phyloP scores from a whole-genome alignment of 2,329 filamentous ascomycete species.

The Penicillium olsonii region DNA sequence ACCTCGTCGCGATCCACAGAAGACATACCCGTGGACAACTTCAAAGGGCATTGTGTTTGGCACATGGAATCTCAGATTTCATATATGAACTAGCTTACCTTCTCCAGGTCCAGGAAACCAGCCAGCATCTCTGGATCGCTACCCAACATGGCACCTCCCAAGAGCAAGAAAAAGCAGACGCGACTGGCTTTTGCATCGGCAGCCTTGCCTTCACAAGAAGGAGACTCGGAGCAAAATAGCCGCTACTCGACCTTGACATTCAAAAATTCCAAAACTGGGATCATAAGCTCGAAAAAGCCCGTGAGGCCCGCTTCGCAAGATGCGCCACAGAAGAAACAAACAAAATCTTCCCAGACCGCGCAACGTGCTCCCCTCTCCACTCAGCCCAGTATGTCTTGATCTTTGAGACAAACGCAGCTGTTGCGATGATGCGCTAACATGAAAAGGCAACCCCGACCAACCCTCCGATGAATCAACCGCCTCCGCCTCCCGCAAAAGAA shows the following conservation, averaged over 20 bases:
- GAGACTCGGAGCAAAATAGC: conserved; percentile 24
- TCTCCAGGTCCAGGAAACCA: not conserved
- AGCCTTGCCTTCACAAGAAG: conserved; percentile 21
- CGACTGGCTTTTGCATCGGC: conserved; percentile 44
- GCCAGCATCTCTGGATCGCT: not conserved
- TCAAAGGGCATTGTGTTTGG: no score
- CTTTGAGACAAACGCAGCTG: not conserved
- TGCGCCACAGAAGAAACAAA: not conserved
- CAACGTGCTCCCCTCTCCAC: not conserved
- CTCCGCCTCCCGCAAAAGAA: conserved; percentile 10
- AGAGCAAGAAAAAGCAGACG: conserved; percentile 42
- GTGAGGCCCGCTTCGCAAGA: conserved; percentile 3
- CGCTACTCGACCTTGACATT: conserved; percentile 38
- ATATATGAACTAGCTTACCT: not conserved
- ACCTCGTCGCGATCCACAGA: conserved; percentile 9
- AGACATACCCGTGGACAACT: no score
- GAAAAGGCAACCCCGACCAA: conserved; percentile 1
- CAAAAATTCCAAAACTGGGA: conserved; percentile 28
- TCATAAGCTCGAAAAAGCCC: conserved; percentile 9
- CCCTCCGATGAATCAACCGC: conserved; percentile 16
- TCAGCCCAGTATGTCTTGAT: not conserved
- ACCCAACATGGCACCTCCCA: conserved; percentile 32
- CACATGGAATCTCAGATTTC: not conserved
- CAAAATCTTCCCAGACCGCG: not conserved
- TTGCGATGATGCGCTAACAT: conserved; percentile 1